Evolutionary conservation across 192 early-diverging fungal genomes (phyloP), one percentile per base, ranked within the genome.

Genomic region (Gaertneriomyces semiglobifer): DNA sequence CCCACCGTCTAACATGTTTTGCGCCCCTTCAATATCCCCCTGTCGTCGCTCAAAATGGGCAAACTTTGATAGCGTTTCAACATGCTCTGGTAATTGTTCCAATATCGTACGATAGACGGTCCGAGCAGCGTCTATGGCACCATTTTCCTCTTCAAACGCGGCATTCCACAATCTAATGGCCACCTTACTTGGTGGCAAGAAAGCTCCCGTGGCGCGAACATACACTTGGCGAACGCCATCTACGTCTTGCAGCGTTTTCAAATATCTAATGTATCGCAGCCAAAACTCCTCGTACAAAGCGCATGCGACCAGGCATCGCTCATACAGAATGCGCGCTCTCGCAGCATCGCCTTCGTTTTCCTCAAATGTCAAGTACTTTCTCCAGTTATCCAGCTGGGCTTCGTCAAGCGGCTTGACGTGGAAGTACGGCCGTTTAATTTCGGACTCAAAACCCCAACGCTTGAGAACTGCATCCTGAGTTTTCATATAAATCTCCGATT

Each of bases 281-380:
- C 89, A 90, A 58, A 89, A 90, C 69, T 90, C 89, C 58, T 90
- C 89, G 63, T 90, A 90, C 46, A 88, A 60, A 7, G 89, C 89
- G 71, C 88, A 90, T 16, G 89, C 72, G 6, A 90, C 89, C 40
- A 90, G 68, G 57, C 89, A 90, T 64, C 89, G 69, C 73, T 90
- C 89, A 71, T 87, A 90, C 5, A 90, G 72, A 1, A 82, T 77
- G 59, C 81, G 84, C 56, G 84, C 83, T 10, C 87, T 66, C 39
- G 77, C 65, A n/a, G 38, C 14, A 53, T 89, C 81, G 2, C 81
- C 82, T 55, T 82, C 77, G 7, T 60, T 53, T 52, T 90, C 89
- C 55, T 89, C 87, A 76, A 88, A 90, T 63, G 89, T 87, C 45
- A 90, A 78, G 41, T 90, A 90, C 58, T 79, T 73, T 39, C 88